Evolutionary conservation across 768 basidiomycete genomes (phyloP).

Genomic region (Boletus speciosus): DNA sequence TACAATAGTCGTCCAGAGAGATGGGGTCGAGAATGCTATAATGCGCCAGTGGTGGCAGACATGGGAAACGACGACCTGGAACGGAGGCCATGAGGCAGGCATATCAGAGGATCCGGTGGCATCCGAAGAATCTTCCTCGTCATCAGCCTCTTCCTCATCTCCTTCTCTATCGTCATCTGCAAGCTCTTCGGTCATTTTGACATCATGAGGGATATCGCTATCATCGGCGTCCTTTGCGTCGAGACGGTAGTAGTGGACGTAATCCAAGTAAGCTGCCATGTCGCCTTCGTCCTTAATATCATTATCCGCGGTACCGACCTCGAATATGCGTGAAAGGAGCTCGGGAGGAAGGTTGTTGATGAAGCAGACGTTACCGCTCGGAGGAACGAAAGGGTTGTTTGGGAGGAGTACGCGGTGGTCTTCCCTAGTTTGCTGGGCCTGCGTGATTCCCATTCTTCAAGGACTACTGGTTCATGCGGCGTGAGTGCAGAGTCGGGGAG

Average conservation of each 20-base stretch:
- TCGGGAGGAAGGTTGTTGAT: constrained; percentile 55
- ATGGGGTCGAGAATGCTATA: constrained; percentile 48
- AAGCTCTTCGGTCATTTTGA: not conserved
- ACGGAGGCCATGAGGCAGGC: constrained; percentile 25
- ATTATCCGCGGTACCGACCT: constrained; percentile 41
- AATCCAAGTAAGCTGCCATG: not conserved
- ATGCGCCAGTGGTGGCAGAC: constrained; percentile 60
- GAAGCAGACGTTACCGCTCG: constrained; percentile 39
- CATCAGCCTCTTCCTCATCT: not conserved
- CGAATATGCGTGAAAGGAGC: constrained; percentile 54
- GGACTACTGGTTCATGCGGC: not conserved
- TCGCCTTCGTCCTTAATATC: constrained; percentile 38
- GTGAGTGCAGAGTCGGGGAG: not conserved
- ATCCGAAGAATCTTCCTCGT: constrained; percentile 3
- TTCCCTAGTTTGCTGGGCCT: not conserved
- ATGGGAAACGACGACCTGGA: constrained; percentile 57
- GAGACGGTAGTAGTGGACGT: constrained; percentile 16
- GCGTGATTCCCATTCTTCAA: constrained; percentile 2
- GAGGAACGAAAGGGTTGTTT: constrained; percentile 50
- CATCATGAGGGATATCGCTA: constrained; percentile 7
- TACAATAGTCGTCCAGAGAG: constrained; percentile 51
- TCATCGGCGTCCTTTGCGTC: constrained; percentile 34
- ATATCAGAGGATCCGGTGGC: constrained; percentile 1
- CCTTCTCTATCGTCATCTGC: not conserved
- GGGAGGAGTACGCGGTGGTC: constrained; percentile 25